A percentile compares a stretch with the other conserved stretches of the same genome.
Conservation (phyloP, 805 yeast species). For the Blastobotrys attinorum region DNA sequence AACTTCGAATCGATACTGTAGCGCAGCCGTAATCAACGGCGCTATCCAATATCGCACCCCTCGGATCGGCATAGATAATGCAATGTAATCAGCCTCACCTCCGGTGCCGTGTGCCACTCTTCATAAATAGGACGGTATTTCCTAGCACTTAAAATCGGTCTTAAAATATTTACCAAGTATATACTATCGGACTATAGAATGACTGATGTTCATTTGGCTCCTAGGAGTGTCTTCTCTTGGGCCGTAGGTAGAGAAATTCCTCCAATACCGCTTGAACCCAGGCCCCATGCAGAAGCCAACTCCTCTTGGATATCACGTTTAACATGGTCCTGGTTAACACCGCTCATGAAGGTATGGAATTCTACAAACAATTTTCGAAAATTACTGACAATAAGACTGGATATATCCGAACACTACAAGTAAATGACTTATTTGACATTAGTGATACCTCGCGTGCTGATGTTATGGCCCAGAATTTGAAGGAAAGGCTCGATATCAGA, state of each 20-base stretch:
- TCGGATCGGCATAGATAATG: too few relatives aligned
- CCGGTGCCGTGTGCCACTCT: too few relatives aligned
- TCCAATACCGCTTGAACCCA: neutral
- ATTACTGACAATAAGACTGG: constrained; percentile 32
- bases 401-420: constrained; percentile 50
- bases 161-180: too few relatives aligned
- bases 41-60: too few relatives aligned
- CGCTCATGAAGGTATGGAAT: constrained; percentile 40
- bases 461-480: constrained; percentile 31
- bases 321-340: constrained; percentile 50
- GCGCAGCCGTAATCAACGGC: too few relatives aligned
- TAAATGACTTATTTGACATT: constrained; percentile 44
- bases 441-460: constrained; percentile 30
- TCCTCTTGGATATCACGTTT: neutral
- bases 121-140: too few relatives aligned
- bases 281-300: neutral
- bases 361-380: neutral
- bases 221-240: neutral
- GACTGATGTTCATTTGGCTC: neutral
- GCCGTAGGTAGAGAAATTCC: neutral
- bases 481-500: constrained; percentile 23
- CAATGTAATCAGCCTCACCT: too few relatives aligned
- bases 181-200: too few relatives aligned
- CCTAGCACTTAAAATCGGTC: too few relatives aligned
- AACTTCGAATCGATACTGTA: too few relatives aligned